These are phyloP conservation scores for Furcasterigmium furcatum DNA, from an alignment of 2,329 filamentous ascomycete species.

Conservation along the genomic window DNA sequence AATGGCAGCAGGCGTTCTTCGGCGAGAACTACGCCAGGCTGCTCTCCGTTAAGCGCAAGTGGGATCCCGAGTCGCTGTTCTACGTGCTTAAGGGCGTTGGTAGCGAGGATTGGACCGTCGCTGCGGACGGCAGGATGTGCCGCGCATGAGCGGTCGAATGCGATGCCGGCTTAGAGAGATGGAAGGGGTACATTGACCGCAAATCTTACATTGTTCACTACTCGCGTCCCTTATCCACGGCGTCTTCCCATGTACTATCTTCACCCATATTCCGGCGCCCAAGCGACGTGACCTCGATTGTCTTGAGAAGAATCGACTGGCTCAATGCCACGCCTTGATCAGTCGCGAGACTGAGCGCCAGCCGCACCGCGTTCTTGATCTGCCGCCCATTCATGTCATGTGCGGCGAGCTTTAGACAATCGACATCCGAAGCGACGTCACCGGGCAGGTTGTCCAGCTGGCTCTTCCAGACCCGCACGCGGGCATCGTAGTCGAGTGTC, in stretches of 20 bases:
- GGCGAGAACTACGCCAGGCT: slow-evolving; percentile 41
- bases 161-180: too few species aligned
- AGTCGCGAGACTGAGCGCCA: slow-evolving; percentile 77
- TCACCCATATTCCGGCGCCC: neutral
- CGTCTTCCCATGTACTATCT: neutral
- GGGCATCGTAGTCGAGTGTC: slow-evolving; percentile 42
- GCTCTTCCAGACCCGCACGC: slow-evolving; percentile 7
- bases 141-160: slow-evolving; percentile 40
- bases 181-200: too few species aligned
- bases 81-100: slow-evolving; percentile 46
- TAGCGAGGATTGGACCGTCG: slow-evolving; percentile 43
- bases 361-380: slow-evolving; percentile 87
- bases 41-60: slow-evolving; percentile 45
- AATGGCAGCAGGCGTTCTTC: slow-evolving; percentile 42
- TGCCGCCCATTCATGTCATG: slow-evolving; percentile 62
- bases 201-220: too few species aligned
- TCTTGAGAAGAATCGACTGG: slow-evolving; percentile 42
- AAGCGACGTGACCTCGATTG: neutral
- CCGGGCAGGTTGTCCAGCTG: slow-evolving; percentile 5
- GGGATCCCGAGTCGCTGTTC: slow-evolving; percentile 42
- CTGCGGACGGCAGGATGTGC: slow-evolving; percentile 37
- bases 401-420: slow-evolving; percentile 64
- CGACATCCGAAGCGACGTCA: slow-evolving; percentile 22
- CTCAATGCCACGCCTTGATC: slow-evolving; percentile 66
- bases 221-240: neutral